Base-by-base conservation (phyloP, 1,284 basidiomycete species). In the Neonothopanus nambi region DNA sequence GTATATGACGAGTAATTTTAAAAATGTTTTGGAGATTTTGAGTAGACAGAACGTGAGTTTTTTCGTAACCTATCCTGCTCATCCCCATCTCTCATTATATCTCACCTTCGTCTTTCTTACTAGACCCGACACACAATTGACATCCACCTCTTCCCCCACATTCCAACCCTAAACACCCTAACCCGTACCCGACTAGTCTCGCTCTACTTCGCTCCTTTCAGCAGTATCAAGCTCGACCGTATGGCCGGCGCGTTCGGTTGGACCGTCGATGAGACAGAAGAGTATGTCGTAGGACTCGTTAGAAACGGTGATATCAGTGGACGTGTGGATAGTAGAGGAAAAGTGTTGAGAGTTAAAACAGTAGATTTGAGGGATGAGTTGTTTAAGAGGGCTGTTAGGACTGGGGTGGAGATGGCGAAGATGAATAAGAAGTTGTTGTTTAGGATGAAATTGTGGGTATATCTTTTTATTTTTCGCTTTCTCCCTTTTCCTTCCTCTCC, bases 241-340 rank as follows among this genome's bases (percentile, higher is more conserved):
- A 91, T 95, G 87, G 84, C 86, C 37, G 69, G 70, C 2, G 90
- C 91, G 3, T 95, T 96, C 62, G 93, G 93, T 5, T 91, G 91
- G 84, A 75, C 77, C 0, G 71, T 87, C 4, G 80, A 82, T 11
- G 82, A 85, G 55, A 81, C 89, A 15, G 85, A 90, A 65, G 71
- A 74, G 41, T 81, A 87, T 57, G 82, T 94, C 40, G 85, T 91
- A 5, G 68, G 71, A 17, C 78, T 94, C 30, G 92, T 95, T 56
- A 84, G 89, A 63, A 73, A 74, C 2, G 89, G 89, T 1, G 77
- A 82, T 48, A 89, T 95, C 57, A 80, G 86, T 60, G 92, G 83
- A 4, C 73, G 92, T 12, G 84, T 95, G 35, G 92, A 94, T 65
- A 85, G 85, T 60, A 83, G 85, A 64, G 87, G 89, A 64, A 91